Evolutionary conservation across 2,329 filamentous ascomycete species (phyloP), one percentile per base, ranked within the genome.

Genomic region (Botrytis pseudocinerea): DNA sequence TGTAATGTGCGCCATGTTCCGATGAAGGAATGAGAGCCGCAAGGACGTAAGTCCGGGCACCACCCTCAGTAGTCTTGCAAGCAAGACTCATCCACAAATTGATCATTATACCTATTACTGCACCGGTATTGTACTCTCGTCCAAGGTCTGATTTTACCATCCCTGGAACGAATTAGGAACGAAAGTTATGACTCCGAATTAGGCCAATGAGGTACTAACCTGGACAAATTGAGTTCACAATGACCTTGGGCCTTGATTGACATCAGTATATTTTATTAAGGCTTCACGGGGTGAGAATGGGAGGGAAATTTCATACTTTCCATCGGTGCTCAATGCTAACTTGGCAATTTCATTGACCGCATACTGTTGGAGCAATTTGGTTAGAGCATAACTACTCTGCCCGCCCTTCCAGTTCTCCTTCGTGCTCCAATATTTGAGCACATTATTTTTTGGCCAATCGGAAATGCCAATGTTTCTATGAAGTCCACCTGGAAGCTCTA

Each of bases 21-120:
- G 72, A 76, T 9, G 76, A 73, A 40, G 70, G 74, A 7, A 76
- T 79, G 46, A 77, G n/a, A 9, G 78, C 77, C 38, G 79, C 78
- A 70, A 78, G 76, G 25, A 82, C 73, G 38, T 79, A 75, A 51
- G 78, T 78, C 65, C 79, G 77, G 46, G 79, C 78, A 7, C 80
- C 81, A 2, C 76, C 78, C 76, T 82, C 80, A 4, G 80, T 78
- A 7, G 74, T 78, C 69, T 80, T 80, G 20, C 73, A 75, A 22
- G 78, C 46, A 35, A 77, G 3, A 9, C 59, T 73, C 70, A 76
- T 76, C 63, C 78, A 74, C 2, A 54, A 28, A 42, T 77, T 72
- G 20, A 77, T 69, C 5, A 38, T 70, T 12, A 74, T 10, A 28
- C 62, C 54, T 57, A 76, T 73, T 10, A 77, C 16, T 18, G 72